Percentiles rank a stretch among this genome's conserved stretches.
These are phyloP conservation scores for Holtermanniella nyarrowii DNA, from an alignment of 768 basidiomycete genomes.

Conservation along the genomic window DNA sequence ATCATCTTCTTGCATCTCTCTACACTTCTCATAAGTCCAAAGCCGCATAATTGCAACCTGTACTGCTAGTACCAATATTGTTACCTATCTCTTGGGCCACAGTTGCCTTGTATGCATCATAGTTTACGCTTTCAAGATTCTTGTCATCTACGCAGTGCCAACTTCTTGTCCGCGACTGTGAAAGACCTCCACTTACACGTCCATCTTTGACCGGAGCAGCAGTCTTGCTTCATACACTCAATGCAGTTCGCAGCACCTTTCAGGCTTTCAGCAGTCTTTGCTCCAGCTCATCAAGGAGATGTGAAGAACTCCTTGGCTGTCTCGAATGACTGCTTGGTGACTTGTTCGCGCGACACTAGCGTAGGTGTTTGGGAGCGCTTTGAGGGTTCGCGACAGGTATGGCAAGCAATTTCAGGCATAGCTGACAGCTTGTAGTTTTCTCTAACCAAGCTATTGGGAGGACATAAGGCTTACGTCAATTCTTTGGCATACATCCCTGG, in stretches of 20 bases:
- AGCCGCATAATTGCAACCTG: too few relatives aligned
- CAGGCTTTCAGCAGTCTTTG: not conserved
- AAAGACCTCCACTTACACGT: not conserved
- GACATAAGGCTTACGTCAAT: conserved; percentile 33
- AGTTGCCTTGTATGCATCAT: too few relatives aligned
- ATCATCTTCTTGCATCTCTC: conserved; percentile 13
- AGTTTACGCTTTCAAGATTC: too few relatives aligned
- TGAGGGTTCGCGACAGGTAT: not conserved
- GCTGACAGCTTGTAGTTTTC: not conserved
- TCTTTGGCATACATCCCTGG: conserved; percentile 25
- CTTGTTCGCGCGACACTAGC: not conserved
- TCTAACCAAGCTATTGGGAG: conserved; percentile 10
- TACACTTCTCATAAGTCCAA: too few relatives aligned
- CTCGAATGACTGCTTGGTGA: not conserved
- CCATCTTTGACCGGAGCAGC: too few relatives aligned
- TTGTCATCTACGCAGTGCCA: too few relatives aligned
- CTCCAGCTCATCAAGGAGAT: not conserved
- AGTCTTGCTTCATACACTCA: too few relatives aligned
- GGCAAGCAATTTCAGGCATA: not conserved
- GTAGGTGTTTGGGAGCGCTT: not conserved
- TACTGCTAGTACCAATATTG: too few relatives aligned
- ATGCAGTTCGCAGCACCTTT: not conserved
- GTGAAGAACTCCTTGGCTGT: not conserved
- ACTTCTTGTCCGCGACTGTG: too few relatives aligned
- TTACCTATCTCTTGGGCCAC: too few relatives aligned